phyloP scores from a whole-genome alignment of 352 stramenopile species.

The Thraustochytrium striatum region DNA sequence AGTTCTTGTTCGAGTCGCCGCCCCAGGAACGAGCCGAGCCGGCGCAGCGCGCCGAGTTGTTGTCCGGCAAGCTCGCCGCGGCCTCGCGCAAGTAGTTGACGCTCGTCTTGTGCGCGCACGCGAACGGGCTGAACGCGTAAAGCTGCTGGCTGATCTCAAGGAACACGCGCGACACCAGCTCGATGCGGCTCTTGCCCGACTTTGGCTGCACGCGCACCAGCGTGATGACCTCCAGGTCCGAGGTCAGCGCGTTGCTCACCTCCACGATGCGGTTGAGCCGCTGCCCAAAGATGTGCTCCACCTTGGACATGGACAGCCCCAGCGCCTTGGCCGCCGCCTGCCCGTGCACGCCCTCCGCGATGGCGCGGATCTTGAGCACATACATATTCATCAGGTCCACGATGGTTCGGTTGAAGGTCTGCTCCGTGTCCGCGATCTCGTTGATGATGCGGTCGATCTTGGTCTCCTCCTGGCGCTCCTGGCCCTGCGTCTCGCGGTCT shows the following conservation, averaged over 20 bases:
- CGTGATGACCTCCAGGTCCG: slow-evolving; percentile 43
- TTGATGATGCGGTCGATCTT: slow-evolving; percentile 41
- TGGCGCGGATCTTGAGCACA: slow-evolving; percentile 28
- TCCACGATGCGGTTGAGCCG: slow-evolving; percentile 18
- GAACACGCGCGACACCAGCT: slow-evolving; percentile 38
- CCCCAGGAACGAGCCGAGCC: not conserved
- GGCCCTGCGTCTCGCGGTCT: not conserved
- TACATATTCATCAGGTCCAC: slow-evolving; percentile 30
- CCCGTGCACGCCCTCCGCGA: not conserved
- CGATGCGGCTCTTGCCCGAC: slow-evolving; percentile 1
- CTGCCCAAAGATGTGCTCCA: slow-evolving; percentile 45
- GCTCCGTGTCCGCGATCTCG: slow-evolving; percentile 38
- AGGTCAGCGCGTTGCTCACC: slow-evolving; percentile 27
- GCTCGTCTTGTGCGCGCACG: not conserved
- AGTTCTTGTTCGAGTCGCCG: slow-evolving; percentile 36
- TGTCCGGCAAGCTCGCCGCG: not conserved
- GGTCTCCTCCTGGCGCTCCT: not conserved
- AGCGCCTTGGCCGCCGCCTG: not conserved
- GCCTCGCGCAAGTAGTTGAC: slow-evolving; percentile 8
- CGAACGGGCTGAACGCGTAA: slow-evolving; percentile 10
- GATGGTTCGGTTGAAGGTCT: slow-evolving; percentile 28
- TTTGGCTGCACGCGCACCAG: slow-evolving; percentile 22
- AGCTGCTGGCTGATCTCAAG: slow-evolving; percentile 34
- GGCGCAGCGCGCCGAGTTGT: not conserved
- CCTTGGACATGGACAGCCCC: not conserved